Conservation (phyloP, 2,329 filamentous ascomycete genomes). For the Chaetomium olivaceum region DNA sequence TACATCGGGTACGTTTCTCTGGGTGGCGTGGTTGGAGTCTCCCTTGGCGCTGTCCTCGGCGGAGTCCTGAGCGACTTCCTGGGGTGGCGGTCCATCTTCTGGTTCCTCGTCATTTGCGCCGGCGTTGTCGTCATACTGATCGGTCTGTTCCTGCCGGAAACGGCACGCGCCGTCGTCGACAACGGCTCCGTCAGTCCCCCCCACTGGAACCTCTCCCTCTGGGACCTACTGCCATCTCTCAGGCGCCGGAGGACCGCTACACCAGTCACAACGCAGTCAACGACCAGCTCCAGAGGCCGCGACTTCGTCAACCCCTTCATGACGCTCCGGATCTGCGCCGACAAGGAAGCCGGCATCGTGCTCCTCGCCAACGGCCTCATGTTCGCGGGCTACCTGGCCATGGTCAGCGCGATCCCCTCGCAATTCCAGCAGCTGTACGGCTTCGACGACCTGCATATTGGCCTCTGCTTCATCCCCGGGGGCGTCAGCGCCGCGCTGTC, state of each 20-base stretch:
- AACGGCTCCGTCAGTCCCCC: conserved; percentile 37
- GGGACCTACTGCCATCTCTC: conserved; percentile 15
- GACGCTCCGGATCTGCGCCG: conserved; percentile 75
- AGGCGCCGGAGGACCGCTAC: not conserved
- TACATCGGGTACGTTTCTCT: conserved; percentile 57
- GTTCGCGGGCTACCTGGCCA: conserved; percentile 53
- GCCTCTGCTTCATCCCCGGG: conserved; percentile 55
- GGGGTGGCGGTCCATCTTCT: conserved; percentile 55
- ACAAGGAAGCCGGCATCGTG: conserved; percentile 64
- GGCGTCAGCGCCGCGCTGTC: conserved; percentile 52
- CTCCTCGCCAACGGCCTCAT: conserved; percentile 48
- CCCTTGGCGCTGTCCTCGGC: conserved; percentile 49
- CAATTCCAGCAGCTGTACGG: conserved; percentile 56
- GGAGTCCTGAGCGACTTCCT: conserved; percentile 51
- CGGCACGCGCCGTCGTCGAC: conserved; percentile 46
- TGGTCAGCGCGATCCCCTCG: conserved; percentile 48
- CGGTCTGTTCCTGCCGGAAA: conserved; percentile 48
- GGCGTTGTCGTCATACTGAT: conserved; percentile 41
- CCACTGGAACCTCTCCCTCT: conserved; percentile 13
- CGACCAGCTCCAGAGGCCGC: no score
- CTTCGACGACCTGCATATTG: conserved; percentile 56
- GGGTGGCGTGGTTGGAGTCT: conserved; percentile 48
- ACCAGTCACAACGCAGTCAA: no score
- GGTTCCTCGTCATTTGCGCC: conserved; percentile 50
- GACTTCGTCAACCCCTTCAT: conserved; percentile 68